Base-by-base conservation (phyloP, 495 filamentous ascomycete species). In the Aspergillus asperescens region DNA sequence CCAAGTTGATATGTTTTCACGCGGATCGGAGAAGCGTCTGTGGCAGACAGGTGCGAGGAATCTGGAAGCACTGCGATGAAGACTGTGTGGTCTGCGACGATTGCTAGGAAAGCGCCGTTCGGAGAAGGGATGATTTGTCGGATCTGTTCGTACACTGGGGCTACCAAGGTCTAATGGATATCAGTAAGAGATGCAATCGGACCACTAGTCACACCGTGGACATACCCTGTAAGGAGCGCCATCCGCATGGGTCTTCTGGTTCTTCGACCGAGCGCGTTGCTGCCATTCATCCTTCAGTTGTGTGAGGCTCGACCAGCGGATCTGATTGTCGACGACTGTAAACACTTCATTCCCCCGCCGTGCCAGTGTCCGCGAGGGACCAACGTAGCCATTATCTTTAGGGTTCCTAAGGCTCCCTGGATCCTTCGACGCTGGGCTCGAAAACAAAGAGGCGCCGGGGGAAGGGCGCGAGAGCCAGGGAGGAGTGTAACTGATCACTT, bases 1-100 rank as follows among this genome's bases (percentile, higher is more conserved):
- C 90, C 90, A 13, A 96, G 74, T 42, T 89, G 89, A 68, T 84
- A 90, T 28, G 86, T 85, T 65, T 89, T 92, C 28, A 89, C 72
- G 52, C 85, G 85, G 57, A 95, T 77, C 0, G 85, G 78, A 0
- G 75, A 69, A 13, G 63, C 70, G 56, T 90, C 86, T 25, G 71
- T 73, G 23, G 80, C 74, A 1, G 78, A 81, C 25, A 95, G 81
- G 55, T 87, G 86, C 4, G 83, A 81, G 0, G 85, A 74, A 58
- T 90, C 83, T 10, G 90, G 90, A 6, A 95, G 73, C 18, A 89
- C 75, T 9, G 86, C 80, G 59, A 96, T 82, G 56, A 91, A 87
- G 29, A 92, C 80, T 3, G 89, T 95, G 65, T 95, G 84, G 24
- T 85, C 81, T 5, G 89, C 92, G 39, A 90, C 66, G 43, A 96